Percentiles rank a stretch among this genome's conserved stretches.
These are phyloP conservation scores for Naganishia friedmannii DNA, from an alignment of 768 basidiomycete species.

Conservation along the genomic window DNA sequence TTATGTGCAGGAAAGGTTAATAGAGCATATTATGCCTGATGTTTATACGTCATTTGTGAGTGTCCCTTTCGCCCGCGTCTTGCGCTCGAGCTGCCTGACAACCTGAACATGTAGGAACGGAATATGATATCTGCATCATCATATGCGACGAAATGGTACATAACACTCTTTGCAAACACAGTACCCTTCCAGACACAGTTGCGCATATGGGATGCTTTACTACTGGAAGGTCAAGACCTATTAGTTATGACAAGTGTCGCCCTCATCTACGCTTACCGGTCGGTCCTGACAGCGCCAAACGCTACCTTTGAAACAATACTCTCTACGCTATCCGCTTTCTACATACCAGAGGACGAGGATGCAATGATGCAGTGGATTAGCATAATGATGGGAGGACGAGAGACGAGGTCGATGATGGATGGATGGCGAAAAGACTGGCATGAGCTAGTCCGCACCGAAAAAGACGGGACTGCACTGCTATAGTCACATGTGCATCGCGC, in stretches of 20 bases:
- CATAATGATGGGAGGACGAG: constrained; percentile 62
- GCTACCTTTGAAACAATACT: constrained; percentile 89
- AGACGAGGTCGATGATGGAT: constrained; percentile 66
- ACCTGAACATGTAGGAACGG: constrained; percentile 56
- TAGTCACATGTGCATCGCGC: constrained; percentile 26
- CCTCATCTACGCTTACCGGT: constrained; percentile 77
- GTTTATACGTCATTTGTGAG: constrained; percentile 76
- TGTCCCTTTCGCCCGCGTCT: constrained; percentile 15
- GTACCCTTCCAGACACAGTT: constrained; percentile 94
- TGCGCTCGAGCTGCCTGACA: background rate
- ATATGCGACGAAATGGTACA: constrained; percentile 99
- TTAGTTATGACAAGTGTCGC: constrained; percentile 80
- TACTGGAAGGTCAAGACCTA: constrained; percentile 84
- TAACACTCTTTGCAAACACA: constrained; percentile 91
- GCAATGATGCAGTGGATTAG: constrained; percentile 76
- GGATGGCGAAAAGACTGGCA: constrained; percentile 80
- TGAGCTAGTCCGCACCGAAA: constrained; percentile 52
- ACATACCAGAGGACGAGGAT: constrained; percentile 88
- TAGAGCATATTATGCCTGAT: constrained; percentile 80
- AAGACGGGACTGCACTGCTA: constrained; percentile 49
- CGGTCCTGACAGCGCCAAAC: constrained; percentile 72
- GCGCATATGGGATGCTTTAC: constrained; percentile 88
- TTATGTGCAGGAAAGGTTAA: constrained; percentile 88
- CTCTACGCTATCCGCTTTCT: constrained; percentile 87
- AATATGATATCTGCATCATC: constrained; percentile 89